Conservation (phyloP, 805 yeast genomes). For the Saccharomycopsis synnaedendra region DNA sequence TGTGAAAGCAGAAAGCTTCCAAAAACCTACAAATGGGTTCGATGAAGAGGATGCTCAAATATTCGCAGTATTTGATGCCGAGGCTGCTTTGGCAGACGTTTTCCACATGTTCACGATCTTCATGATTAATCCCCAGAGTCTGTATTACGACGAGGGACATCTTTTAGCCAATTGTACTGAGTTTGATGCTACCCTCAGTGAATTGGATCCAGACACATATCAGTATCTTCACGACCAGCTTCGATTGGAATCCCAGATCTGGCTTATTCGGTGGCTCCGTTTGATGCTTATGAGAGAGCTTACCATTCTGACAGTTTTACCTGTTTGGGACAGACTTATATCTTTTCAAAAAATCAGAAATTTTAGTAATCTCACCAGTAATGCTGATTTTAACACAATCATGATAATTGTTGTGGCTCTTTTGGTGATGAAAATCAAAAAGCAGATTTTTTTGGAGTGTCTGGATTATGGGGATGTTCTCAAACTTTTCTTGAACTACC, state of each 20-base stretch:
- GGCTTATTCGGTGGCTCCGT: constrained; percentile 41
- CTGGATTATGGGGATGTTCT: constrained; percentile 38
- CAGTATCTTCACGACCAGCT: constrained; percentile 32
- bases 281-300: constrained; percentile 34
- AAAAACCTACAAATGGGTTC: constrained; percentile 3
- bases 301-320: constrained; percentile 26
- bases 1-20: constrained; percentile 25
- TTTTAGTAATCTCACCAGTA: constrained; percentile 24
- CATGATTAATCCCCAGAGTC: constrained; percentile 30
- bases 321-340: constrained; percentile 33
- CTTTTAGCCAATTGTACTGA: constrained; percentile 32
- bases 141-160: constrained; percentile 31
- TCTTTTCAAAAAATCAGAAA: constrained; percentile 20
- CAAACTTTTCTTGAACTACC: constrained; percentile 34
- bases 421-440: constrained; percentile 32
- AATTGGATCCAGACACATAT: constrained; percentile 36
- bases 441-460: constrained; percentile 30
- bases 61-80: constrained; percentile 4
- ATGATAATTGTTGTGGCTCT: constrained; percentile 30
- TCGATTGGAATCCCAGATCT: constrained; percentile 35
- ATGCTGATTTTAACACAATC: constrained; percentile 24
- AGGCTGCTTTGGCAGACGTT: constrained; percentile 27
- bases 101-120: constrained; percentile 36
- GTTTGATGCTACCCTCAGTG: constrained; percentile 31
- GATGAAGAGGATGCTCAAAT: constrained; percentile 15